A percentile compares a stretch with the other conserved stretches of the same genome.
Evolutionary conservation across 2,329 filamentous ascomycete genomes (phyloP).

Genomic region (Colletotrichum chlorophyti): DNA sequence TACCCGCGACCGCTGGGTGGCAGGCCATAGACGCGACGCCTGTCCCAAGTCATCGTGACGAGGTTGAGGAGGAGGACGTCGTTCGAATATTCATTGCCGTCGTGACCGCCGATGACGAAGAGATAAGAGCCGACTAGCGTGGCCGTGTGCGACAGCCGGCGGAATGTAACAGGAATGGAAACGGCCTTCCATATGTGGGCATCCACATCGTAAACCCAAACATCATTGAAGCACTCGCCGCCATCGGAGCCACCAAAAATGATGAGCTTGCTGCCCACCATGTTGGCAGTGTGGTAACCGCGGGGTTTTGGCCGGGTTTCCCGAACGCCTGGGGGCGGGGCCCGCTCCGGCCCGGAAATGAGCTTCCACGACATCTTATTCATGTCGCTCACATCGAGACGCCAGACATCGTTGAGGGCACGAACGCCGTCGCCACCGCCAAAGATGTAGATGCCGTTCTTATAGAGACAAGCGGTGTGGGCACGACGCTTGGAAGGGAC

Average conservation of each 20-base stretch:
- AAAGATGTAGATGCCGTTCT: constrained; percentile 76
- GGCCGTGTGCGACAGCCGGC: constrained; percentile 71
- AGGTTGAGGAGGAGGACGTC: constrained; percentile 73
- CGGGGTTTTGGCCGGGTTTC: constrained; percentile 65
- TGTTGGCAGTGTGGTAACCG: constrained; percentile 76
- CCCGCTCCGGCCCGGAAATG: constrained; percentile 57
- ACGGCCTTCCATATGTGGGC: constrained; percentile 65
- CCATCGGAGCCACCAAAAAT: constrained; percentile 75
- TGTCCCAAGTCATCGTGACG: constrained; percentile 78
- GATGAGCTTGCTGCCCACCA: constrained; percentile 75
- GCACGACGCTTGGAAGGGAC: constrained; percentile 68
- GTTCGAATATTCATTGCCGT: constrained; percentile 73
- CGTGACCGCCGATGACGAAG: constrained; percentile 74
- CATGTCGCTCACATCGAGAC: constrained; percentile 71
- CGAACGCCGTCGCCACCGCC: constrained; percentile 74
- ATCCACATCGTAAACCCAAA: constrained; percentile 76
- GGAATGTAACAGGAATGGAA: constrained; percentile 64
- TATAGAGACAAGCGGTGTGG: constrained; percentile 75
- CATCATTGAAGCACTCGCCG: constrained; percentile 75
- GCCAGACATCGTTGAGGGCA: constrained; percentile 75
- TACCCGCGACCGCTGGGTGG: constrained; percentile 70
- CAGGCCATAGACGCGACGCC: constrained; percentile 68
- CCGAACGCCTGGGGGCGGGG: constrained; percentile 28
- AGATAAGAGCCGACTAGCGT: constrained; percentile 75
- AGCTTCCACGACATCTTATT: constrained; percentile 74